phyloP scores from a whole-genome alignment of 164 flowering plant genomes.

The Macadamia tetraphylla region DNA sequence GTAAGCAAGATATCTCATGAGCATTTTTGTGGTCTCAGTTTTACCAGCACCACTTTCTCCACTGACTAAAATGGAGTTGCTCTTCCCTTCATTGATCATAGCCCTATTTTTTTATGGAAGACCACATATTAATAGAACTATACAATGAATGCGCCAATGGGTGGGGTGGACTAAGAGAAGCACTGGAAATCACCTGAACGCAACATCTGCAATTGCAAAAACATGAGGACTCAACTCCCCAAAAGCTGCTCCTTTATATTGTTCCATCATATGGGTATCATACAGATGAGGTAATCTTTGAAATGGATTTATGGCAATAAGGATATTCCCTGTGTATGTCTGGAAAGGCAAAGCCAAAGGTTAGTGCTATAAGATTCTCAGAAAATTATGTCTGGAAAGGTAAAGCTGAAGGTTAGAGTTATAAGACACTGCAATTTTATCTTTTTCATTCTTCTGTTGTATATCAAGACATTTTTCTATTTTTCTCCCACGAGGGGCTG shows the following conservation, averaged over 20 bases:
- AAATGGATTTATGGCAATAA: conserved; percentile 95
- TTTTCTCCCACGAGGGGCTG: neutral
- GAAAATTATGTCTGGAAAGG: conserved; percentile 56
- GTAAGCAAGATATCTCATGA: conserved; percentile 94
- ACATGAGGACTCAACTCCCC: conserved; percentile 99
- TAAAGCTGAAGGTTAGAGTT: neutral
- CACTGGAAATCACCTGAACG: conserved; percentile 65
- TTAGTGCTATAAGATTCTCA: neutral
- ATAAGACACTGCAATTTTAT: neutral
- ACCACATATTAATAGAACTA: conserved; percentile 5
- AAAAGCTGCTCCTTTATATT: conserved; percentile 90
- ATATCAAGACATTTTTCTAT: neutral
- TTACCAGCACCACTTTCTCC: conserved; percentile 99
- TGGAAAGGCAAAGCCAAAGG: conserved; percentile 20
- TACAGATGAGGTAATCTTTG: conserved; percentile 97
- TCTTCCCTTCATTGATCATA: conserved; percentile 96
- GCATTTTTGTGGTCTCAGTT: conserved; percentile 99
- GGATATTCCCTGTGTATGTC: conserved; percentile 98
- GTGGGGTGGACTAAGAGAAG: neutral
- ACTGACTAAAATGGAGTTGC: conserved; percentile 97
- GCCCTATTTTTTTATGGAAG: conserved; percentile 46
- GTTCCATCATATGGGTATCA: conserved; percentile 99
- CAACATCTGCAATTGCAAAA: conserved; percentile 96
- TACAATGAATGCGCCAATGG: no score
- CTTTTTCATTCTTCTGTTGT: neutral